These are phyloP conservation scores for Saturnispora kantuleensis DNA, from an alignment of 805 yeast species.

Conservation along the genomic window DNA sequence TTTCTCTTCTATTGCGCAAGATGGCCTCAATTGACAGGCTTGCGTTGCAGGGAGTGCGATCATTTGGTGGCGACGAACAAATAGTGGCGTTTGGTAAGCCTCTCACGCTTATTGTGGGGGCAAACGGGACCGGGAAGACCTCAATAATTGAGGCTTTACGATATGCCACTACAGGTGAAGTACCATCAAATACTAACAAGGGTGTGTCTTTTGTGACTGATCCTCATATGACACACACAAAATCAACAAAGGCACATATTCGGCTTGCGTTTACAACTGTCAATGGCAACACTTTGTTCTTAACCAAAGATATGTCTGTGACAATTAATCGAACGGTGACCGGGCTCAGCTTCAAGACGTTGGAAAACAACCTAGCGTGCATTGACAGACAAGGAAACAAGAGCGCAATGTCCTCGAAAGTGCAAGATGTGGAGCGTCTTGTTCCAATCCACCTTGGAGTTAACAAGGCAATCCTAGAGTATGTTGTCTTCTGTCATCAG, in stretches of 20 bases:
- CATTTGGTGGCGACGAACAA: constrained; percentile 83
- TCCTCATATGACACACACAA: constrained; percentile 69
- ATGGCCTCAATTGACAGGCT: constrained; percentile 45
- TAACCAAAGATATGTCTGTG: constrained; percentile 77
- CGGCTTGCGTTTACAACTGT: constrained; percentile 75
- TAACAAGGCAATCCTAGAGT: constrained; percentile 76
- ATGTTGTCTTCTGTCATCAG: constrained; percentile 94
- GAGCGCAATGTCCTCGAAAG: constrained; percentile 67
- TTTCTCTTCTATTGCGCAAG: neutral
- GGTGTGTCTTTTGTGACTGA: constrained; percentile 89
- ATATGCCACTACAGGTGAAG: constrained; percentile 89
- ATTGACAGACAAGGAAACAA: constrained; percentile 51
- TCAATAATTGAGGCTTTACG: constrained; percentile 90
- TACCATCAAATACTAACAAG: constrained; percentile 92
- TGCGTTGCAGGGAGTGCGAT: constrained; percentile 79
- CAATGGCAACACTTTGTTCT: constrained; percentile 68
- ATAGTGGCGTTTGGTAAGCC: constrained; percentile 87
- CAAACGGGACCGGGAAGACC: constrained; percentile 94
- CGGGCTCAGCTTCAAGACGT: constrained; percentile 65
- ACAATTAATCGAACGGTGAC: constrained; percentile 43
- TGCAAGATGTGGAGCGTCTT: constrained; percentile 72
- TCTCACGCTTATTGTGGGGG: constrained; percentile 86
- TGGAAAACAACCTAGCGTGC: constrained; percentile 79
- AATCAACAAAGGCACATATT: constrained; percentile 80
- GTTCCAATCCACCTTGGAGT: constrained; percentile 84